These are phyloP conservation scores for Candida dajiaensis DNA, from an alignment of 805 yeast genomes.

Conservation along the genomic window DNA sequence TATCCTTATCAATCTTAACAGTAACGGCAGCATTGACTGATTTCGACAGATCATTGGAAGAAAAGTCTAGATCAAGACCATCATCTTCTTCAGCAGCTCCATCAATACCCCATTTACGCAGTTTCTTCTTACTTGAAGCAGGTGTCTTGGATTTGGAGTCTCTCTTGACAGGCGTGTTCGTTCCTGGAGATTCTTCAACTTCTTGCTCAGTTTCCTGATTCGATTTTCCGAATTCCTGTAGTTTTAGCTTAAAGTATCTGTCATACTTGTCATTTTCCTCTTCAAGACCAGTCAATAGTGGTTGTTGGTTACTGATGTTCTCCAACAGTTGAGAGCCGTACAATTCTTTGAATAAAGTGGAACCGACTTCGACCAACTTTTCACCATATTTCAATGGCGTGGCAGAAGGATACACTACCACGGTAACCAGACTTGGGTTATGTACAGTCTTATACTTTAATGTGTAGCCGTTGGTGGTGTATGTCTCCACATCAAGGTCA, in stretches of 20 bases:
- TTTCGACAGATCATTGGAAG: slow-evolving; percentile 26
- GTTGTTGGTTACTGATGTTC: slow-evolving; percentile 25
- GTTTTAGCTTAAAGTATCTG: slow-evolving; percentile 31
- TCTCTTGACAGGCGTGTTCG: slow-evolving; percentile 8
- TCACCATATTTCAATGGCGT: slow-evolving; percentile 31
- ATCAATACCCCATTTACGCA: slow-evolving; percentile 63
- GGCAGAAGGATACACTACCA: slow-evolving; percentile 35
- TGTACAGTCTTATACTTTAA: slow-evolving; percentile 38
- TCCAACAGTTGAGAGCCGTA: slow-evolving; percentile 22
- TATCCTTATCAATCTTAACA: slow-evolving; percentile 25
- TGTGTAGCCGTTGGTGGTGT: slow-evolving; percentile 35
- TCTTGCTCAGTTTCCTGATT: slow-evolving; percentile 11
- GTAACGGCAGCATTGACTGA: slow-evolving; percentile 3
- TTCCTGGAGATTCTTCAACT: slow-evolving; percentile 3
- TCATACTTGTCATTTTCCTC: slow-evolving; percentile 34
- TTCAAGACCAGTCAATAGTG: slow-evolving; percentile 24
- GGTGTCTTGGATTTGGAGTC: slow-evolving; percentile 14
- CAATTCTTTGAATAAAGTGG: slow-evolving; percentile 26
- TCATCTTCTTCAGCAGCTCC: slow-evolving; percentile 45
- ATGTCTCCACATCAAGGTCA: slow-evolving; percentile 20
- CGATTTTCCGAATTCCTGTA: slow-evolving; percentile 21
- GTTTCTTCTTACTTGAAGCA: slow-evolving; percentile 31
- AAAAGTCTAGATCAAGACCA: slow-evolving; percentile 49
- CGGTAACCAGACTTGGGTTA: slow-evolving; percentile 38
- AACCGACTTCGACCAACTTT: slow-evolving; percentile 26